Evolutionary conservation across 2,329 filamentous ascomycete genomes (phyloP), one percentile per base, ranked within the genome.

Genomic region (Colletotrichum brevisporum): DNA sequence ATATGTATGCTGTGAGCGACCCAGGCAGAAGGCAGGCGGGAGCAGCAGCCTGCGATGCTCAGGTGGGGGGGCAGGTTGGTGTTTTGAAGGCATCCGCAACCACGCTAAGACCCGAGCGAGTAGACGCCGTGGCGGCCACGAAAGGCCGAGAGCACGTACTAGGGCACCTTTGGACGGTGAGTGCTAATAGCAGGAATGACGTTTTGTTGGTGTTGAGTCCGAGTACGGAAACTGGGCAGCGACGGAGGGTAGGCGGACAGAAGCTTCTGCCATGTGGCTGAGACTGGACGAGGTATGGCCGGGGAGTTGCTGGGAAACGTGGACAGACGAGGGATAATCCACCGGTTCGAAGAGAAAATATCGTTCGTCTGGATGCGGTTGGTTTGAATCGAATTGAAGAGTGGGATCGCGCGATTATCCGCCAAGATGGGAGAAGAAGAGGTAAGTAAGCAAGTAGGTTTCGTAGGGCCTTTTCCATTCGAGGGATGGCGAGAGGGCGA

Each of bases 11-110:
- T 15, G 13, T 31, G 52, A 31, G n/a, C 56, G 39, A 36, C 27
- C 21, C 27, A 31, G 16, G 52, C 5, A 52, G 27, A 39, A 36
- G n/a, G 26, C 45, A 67, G 56, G 54, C 18, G 16, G 39, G 47
- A 16, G 15, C 18, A 10, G n/a, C 13, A 41, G 54, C 56, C 27
- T 52, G 45, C 31, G 10, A 6, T 31, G n/a, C 13, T 21, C 21
- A 39, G 13, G 6, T 45, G 24, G 63, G 51, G 56, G 56, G 31
- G 36, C 9, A 45, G 47, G 56, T 39, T 58, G 52, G 52, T 67
- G 16, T 70, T 63, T 67, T 67, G 67, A 70, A 70, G 67, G 51
- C 67, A 70, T 70, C 63, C 57, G 48, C 63, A 57, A 48, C 21
- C 26, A 45, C 63, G 67, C 63, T 70, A 54, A 57, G 12, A 55